phyloP scores from a whole-genome alignment of 2,329 filamentous ascomycete species.

The Akanthomyces muscarius region DNA sequence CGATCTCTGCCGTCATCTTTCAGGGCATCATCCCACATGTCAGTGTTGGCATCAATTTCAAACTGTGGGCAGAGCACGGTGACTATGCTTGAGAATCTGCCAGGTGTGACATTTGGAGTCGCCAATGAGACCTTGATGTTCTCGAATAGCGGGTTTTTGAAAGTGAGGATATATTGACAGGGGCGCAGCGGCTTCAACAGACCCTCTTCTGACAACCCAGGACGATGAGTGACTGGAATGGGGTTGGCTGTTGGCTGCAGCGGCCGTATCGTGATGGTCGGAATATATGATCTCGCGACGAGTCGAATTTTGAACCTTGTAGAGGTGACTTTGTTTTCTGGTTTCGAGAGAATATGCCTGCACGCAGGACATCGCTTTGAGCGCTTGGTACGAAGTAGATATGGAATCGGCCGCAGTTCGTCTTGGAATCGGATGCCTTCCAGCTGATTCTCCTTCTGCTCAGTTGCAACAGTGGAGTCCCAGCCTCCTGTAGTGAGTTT shows the following conservation, averaged over 20 bases:
- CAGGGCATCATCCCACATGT: constrained; percentile 82
- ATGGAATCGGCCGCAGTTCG: constrained; percentile 76
- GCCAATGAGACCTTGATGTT: constrained; percentile 81
- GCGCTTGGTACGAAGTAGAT: constrained; percentile 82
- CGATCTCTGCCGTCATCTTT: constrained; percentile 46
- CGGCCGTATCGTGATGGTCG: constrained; percentile 70
- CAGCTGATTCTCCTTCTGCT: constrained; percentile 47
- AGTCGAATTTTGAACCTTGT: constrained; percentile 91
- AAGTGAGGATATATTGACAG: constrained; percentile 79
- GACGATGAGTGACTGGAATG: constrained; percentile 34
- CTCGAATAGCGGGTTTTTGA: constrained; percentile 94
- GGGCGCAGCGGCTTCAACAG: constrained; percentile 54
- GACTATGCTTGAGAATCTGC: constrained; percentile 71
- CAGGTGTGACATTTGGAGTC: constrained; percentile 74
- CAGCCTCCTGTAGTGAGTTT: constrained; percentile 58
- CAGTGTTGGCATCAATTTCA: constrained; percentile 88
- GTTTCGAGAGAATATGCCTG: constrained; percentile 91
- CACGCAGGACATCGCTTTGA: constrained; percentile 91
- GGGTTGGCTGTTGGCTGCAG: constrained; percentile 40
- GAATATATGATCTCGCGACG: constrained; percentile 83
- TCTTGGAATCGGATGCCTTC: constrained; percentile 61
- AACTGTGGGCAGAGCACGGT: constrained; percentile 94
- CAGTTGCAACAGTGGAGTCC: constrained; percentile 53
- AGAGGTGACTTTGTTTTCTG: constrained; percentile 83
- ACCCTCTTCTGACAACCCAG: constrained; percentile 28